Evolutionary conservation across 2,329 filamentous ascomycete species (phyloP), one percentile per base, ranked within the genome.

Genomic region (Aspergillus japonicus): DNA sequence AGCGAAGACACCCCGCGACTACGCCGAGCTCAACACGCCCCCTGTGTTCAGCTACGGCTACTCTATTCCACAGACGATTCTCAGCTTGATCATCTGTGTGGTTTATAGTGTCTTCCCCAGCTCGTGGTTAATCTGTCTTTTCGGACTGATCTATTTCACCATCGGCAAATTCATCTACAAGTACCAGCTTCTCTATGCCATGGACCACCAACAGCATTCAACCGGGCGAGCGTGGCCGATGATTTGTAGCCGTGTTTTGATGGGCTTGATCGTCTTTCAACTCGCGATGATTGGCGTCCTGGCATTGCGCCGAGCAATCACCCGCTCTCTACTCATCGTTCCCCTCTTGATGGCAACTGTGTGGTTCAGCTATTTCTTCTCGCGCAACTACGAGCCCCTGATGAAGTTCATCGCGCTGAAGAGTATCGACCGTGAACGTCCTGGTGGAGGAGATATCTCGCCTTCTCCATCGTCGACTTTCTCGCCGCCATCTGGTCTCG

Each of bases 111-210:
- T 96, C 19, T 82, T 98, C 12, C 87, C 87, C 0, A 84, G 85
- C 52, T 95, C 93, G 0, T 96, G 89, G 79, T 82, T 90, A 56
- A 89, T 98, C 12, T 85, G 96, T 16, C 81, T 93, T 10, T 88
- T 94, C 52, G 95, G 80, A 3, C 79, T 94, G 52, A 80, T 91
- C 12, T 99, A 79, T 57, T 80, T 81, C 61, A 69, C 71, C 1
- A 68, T 80, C 47, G 77, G 77, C 12, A 69, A 73, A 24, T 77
- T 75, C 54, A 78, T 79, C 73, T 85, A 75, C 64, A 75, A 76
- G 60, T 99, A 99, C 77, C 96, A 99, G 79, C 82, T 99, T 4
- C 83, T 99, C 4, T 99, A 99, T 75, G 92, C 95, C 33, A 99
- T 99, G 95, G 93, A 98, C 69, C 94, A 98, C 73, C 90, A 92